phyloP scores from a whole-genome alignment of 1,284 basidiomycete genomes.

The Rhodotorula sp. region DNA sequence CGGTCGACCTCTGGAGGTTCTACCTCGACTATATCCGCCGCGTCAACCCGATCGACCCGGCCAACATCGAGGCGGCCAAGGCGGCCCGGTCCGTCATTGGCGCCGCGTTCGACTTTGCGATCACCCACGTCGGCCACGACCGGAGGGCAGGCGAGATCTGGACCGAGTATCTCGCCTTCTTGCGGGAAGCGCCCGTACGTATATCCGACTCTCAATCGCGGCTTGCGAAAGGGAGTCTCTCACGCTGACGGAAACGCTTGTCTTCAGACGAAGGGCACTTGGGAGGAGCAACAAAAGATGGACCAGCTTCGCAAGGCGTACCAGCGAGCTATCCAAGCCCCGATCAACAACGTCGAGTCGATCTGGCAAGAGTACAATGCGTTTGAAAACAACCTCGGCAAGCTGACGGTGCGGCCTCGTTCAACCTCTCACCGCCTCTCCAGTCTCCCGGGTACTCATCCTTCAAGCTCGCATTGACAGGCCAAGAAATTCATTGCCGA shows the following conservation, averaged over 20 bases:
- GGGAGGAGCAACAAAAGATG: conserved; percentile 96
- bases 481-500: conserved; percentile 93
- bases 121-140: conserved; percentile 80
- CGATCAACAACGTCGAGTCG: conserved; percentile 86
- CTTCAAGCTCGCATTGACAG: conserved; percentile 46
- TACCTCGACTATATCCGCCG: conserved; percentile 79
- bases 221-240: not conserved
- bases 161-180: conserved; percentile 72
- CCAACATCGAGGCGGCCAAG: conserved; percentile 52
- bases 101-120: conserved; percentile 90
- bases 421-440: not conserved
- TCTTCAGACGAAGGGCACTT: conserved; percentile 67
- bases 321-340: conserved; percentile 89
- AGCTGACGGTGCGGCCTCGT: conserved; percentile 66
- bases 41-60: conserved; percentile 53
- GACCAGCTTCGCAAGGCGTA: conserved; percentile 88
- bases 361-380: conserved; percentile 94
- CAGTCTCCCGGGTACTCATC: not conserved
- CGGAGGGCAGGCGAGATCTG: conserved; percentile 59
- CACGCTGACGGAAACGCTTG: not conserved
- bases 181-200: conserved; percentile 73
- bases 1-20: conserved; percentile 82
- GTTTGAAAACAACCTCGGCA: conserved; percentile 88
- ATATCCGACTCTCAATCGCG: not conserved
- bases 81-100: conserved; percentile 70